Evolutionary conservation across 192 early-diverging fungal species (phyloP).

Genomic region (Gryganskiella cystojenkinii): DNA sequence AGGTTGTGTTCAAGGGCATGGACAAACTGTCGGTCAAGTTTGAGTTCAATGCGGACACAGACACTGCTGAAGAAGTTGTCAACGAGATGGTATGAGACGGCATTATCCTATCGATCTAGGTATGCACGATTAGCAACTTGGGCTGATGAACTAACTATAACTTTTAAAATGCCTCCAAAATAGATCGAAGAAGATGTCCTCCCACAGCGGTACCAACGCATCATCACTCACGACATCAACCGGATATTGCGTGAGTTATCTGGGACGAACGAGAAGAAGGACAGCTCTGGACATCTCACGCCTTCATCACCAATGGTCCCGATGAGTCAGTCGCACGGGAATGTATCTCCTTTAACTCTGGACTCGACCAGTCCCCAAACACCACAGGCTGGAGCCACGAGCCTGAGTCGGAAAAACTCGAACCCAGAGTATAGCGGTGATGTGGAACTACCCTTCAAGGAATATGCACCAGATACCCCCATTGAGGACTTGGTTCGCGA

Average conservation of each 20-base stretch:
- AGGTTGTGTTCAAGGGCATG: constrained; percentile 84
- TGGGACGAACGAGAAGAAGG: constrained; percentile 43
- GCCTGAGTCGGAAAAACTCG: constrained; percentile 24
- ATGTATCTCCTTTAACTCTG: constrained; percentile 19
- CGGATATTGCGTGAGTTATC: constrained; percentile 79
- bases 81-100: constrained; percentile 74
- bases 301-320: constrained; percentile 37
- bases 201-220: constrained; percentile 75
- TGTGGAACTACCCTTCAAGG: constrained; percentile 37
- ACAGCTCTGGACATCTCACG: constrained; percentile 17
- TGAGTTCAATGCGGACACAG: constrained; percentile 83
- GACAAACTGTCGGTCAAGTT: constrained; percentile 86
- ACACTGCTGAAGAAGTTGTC: constrained; percentile 83
- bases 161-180: neutral
- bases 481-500: constrained; percentile 79
- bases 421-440: constrained; percentile 27
- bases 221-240: constrained; percentile 87
- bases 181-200: constrained; percentile 86
- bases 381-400: neutral
- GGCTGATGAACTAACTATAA: neutral
- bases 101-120: neutral
- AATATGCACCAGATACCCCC: constrained; percentile 64
- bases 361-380: constrained; percentile 15
- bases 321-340: constrained; percentile 4
- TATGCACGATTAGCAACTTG: neutral